Percentiles rank a stretch among this genome's conserved stretches.
Evolutionary conservation across 148 eudicot species (phyloP).

Genomic region (Chenopodium berlandieri): DNA sequence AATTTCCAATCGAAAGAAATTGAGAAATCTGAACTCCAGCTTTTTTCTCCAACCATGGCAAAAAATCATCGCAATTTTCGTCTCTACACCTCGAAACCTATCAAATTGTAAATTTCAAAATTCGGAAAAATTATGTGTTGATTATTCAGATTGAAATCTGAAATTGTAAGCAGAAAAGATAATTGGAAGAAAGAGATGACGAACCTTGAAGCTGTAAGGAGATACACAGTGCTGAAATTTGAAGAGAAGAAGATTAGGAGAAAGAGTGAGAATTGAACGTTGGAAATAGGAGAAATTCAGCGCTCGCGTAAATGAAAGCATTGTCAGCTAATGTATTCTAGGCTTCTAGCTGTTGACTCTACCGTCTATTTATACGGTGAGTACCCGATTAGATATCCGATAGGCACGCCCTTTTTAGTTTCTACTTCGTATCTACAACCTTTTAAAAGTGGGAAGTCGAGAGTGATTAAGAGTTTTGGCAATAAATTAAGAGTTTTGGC

Average conservation of each 20-base stretch:
- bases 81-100: slow-evolving; percentile 36
- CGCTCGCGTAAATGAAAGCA: slow-evolving; percentile 6
- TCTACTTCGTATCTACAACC: no score
- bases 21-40: slow-evolving; percentile 61
- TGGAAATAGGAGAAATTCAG: slow-evolving; percentile 2
- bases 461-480: no score
- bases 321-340: background rate
- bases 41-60: slow-evolving; percentile 68
- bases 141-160: background rate
- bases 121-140: background rate
- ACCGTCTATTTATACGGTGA: no score
- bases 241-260: slow-evolving; percentile 11
- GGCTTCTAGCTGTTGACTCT: no score
- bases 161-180: background rate
- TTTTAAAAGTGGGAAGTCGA: no score
- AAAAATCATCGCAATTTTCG: slow-evolving; percentile 50
- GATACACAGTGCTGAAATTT: slow-evolving; percentile 24
- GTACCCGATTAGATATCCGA: no score
- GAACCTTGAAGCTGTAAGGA: slow-evolving; percentile 17
- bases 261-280: slow-evolving; percentile 18
- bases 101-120: background rate
- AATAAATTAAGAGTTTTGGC: no score
- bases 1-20: slow-evolving; percentile 55
- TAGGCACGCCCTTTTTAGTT: no score
- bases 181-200: background rate